These are phyloP conservation scores for Speleostelium caveatum DNA, from an alignment of 78 protist species.

Conservation along the genomic window DNA sequence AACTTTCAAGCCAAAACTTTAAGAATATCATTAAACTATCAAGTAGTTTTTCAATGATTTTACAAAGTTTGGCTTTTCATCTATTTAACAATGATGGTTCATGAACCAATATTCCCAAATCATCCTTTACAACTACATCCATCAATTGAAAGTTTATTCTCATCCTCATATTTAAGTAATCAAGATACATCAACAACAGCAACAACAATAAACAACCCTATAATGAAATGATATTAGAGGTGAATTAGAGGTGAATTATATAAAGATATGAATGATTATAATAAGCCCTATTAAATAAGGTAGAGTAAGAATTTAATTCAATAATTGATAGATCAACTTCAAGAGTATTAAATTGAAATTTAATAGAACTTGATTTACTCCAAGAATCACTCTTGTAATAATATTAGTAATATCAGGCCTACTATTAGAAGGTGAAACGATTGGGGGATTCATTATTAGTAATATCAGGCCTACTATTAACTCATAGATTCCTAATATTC, in stretches of 20 bases:
- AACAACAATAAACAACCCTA: too few species aligned
- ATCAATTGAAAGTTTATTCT: neutral
- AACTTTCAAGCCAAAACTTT: neutral
- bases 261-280: neutral
- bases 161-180: neutral
- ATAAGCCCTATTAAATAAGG: neutral
- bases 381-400: too few species aligned
- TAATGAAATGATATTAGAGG: slow-evolving; percentile 27
- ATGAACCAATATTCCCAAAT: neutral
- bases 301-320: neutral
- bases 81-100: neutral
- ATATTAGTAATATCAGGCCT: too few species aligned
- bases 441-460: too few species aligned
- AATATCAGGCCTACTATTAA: too few species aligned
- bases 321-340: too few species aligned
- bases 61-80: neutral
- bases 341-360: too few species aligned
- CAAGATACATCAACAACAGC: too few species aligned
- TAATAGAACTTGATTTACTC: neutral
- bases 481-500: too few species aligned
- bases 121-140: slow-evolving; percentile 15
- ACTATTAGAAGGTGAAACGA: too few species aligned
- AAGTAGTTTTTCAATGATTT: neutral
- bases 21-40: slow-evolving; percentile 6
- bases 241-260: slow-evolving; percentile 22